These are phyloP conservation scores for Arthroderma uncinatum DNA, from an alignment of 2,329 filamentous ascomycete genomes.

Conservation along the genomic window DNA sequence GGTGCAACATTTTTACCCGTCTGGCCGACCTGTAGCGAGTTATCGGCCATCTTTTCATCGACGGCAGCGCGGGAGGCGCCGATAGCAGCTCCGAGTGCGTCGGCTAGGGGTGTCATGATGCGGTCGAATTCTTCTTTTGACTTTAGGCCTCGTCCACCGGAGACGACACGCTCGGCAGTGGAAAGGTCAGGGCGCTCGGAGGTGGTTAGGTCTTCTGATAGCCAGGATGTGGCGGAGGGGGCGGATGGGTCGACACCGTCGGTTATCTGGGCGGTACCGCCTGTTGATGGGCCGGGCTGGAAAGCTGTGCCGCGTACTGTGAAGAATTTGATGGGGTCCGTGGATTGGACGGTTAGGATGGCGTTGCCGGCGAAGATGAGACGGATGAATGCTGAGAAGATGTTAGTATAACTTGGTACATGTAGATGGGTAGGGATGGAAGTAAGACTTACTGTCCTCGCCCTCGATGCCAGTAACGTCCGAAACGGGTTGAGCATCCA, in stretches of 20 bases:
- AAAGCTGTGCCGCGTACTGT: conserved; percentile 93
- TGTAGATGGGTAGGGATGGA: not conserved
- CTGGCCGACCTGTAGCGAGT: conserved; percentile 95
- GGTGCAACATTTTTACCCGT: conserved; percentile 98
- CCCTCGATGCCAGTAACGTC: conserved; percentile 78
- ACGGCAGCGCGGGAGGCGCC: conserved; percentile 91
- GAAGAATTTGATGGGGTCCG: conserved; percentile 73
- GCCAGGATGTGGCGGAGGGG: conserved; percentile 67
- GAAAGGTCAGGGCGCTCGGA: conserved; percentile 88
- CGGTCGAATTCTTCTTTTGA: conserved; percentile 96
- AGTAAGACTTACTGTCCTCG: conserved; percentile 58
- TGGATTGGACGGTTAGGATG: conserved; percentile 87
- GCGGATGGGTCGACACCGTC: conserved; percentile 75
- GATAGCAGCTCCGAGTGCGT: conserved; percentile 87
- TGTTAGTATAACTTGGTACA: not conserved
- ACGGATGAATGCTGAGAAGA: conserved; percentile 61
- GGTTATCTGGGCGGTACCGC: conserved; percentile 64
- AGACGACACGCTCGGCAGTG: conserved; percentile 82
- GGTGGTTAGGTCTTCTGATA: conserved; percentile 85
- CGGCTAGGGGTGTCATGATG: conserved; percentile 82
- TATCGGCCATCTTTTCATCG: conserved; percentile 94
- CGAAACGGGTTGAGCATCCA: conserved; percentile 87
- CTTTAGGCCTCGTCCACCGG: conserved; percentile 86
- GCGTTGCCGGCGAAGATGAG: conserved; percentile 98
- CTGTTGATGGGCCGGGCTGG: conserved; percentile 57